Evolutionary conservation across 495 filamentous ascomycete species (phyloP).

Genomic region (Penicillium macrosclerotiorum): DNA sequence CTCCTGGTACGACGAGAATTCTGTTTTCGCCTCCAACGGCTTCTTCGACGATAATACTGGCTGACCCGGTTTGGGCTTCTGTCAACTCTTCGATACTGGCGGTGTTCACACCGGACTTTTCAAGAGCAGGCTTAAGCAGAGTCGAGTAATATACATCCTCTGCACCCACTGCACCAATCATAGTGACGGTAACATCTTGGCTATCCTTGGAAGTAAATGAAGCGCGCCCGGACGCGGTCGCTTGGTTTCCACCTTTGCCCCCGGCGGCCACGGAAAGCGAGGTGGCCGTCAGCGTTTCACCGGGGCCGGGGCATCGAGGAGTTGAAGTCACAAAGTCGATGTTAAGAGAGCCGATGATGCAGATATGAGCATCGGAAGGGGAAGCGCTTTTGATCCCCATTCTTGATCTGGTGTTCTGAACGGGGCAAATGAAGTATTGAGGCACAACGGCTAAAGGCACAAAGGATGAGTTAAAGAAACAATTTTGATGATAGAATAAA

Average conservation of each 20-base stretch:
- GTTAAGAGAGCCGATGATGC: conserved; percentile 26
- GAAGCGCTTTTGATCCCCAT: conserved; percentile 10
- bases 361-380: conserved; percentile 10
- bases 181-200: conserved; percentile 23
- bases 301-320: conserved; percentile 20
- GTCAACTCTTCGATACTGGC: conserved; percentile 13
- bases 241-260: conserved; percentile 31
- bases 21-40: conserved; percentile 61
- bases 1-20: conserved; percentile 70
- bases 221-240: conserved; percentile 24
- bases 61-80: conserved; percentile 21
- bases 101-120: conserved; percentile 22
- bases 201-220: conserved; percentile 13
- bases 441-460: no score
- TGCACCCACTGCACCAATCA: conserved; percentile 28
- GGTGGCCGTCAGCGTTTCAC: conserved; percentile 29
- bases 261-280: conserved; percentile 23
- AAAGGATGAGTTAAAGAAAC: not conserved
- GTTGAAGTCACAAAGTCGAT: conserved; percentile 30
- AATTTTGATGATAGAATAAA: not conserved
- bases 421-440: no score
- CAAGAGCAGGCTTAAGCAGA: conserved; percentile 18
- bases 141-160: conserved; percentile 20
- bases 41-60: conserved; percentile 29
- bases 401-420: no score